Conservation (phyloP, 106 monocot species). For the Dendrobium huoshanense region DNA sequence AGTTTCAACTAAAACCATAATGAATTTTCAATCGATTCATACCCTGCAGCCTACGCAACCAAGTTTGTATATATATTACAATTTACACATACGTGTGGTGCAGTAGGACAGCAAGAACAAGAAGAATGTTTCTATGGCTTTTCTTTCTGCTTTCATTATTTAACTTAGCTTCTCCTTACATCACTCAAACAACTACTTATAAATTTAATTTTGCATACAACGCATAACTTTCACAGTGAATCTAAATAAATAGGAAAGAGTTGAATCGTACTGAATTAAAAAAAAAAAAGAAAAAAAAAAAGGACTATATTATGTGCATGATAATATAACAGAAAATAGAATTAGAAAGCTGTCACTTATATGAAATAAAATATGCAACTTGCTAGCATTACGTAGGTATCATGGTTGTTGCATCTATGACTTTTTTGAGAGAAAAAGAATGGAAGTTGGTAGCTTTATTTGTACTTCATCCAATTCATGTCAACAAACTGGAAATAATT, state of each 20-base stretch:
- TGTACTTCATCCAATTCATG: neutral
- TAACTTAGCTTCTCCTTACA: neutral
- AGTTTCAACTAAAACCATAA: too few species aligned
- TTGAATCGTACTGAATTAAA: neutral
- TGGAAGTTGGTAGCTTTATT: conserved; percentile 1
- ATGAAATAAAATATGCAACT: neutral
- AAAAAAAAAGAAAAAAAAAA: neutral
- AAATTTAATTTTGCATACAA: neutral
- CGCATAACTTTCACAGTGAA: neutral
- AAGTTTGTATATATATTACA: too few species aligned
- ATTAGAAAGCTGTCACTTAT: neutral
- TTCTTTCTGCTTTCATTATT: too few species aligned
- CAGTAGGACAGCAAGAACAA: too few species aligned
- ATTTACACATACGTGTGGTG: too few species aligned
- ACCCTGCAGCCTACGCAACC: too few species aligned
- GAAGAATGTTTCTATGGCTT: too few species aligned
- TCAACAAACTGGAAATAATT: neutral
- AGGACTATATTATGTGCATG: neutral
- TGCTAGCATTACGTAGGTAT: conserved; percentile 1
- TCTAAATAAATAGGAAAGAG: neutral
- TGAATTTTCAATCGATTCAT: too few species aligned
- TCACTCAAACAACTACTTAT: neutral
- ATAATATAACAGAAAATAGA: neutral
- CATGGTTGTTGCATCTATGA: neutral
- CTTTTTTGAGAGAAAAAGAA: neutral